Base-by-base conservation (phyloP, 192 early-diverging fungal genomes). In the Oehlia diaphana region DNA sequence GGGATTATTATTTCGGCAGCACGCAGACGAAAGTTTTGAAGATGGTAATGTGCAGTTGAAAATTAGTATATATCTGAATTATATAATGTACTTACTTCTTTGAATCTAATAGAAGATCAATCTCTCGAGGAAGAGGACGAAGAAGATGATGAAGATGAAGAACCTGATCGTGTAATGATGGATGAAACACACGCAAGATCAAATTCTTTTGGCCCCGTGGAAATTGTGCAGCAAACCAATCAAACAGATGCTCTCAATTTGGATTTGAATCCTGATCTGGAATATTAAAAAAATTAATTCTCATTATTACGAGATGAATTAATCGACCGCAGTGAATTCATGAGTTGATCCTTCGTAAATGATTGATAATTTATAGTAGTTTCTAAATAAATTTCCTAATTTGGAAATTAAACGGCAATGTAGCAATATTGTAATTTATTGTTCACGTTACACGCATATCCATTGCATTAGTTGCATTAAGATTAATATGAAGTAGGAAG, bases 241-340 rank as follows among this genome's bases (percentile, higher is more conserved):
- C 53, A 76, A 23, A 37, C 33, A 26, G 61, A 86, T 47, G 64
- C 80, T 13, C 83, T 80, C 62, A 78, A 85, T 35, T 61, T 87
- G 39, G 84, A 85, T 82, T 79, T 87, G 7, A 87, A 87, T 78
- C 86, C 86, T 44, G 82, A 84, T 61, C 64, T 83, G 33, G 79
- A 80, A 72, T 39, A 35, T 47, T 47, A 47, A 47, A 47, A 47
- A 42, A 42, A 42, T 42, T 42, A 42, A 42, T 8, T 7, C 39
- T 42, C 37, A 4, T 42, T 7, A 42, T 42, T 42, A 8, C 0
- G 0, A 42, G 39, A 7, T 42, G 5, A 42, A 42, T 42, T 7
- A 42, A 8, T 42, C 39, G 39, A 42, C 39, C 39, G 39, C 39
- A 8, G 5, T 42, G 5, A 42, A 42, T 42, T 42, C 37, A 4